phyloP scores from a whole-genome alignment of 78 protist genomes.

The Pigoraptor vietnamica region DNA sequence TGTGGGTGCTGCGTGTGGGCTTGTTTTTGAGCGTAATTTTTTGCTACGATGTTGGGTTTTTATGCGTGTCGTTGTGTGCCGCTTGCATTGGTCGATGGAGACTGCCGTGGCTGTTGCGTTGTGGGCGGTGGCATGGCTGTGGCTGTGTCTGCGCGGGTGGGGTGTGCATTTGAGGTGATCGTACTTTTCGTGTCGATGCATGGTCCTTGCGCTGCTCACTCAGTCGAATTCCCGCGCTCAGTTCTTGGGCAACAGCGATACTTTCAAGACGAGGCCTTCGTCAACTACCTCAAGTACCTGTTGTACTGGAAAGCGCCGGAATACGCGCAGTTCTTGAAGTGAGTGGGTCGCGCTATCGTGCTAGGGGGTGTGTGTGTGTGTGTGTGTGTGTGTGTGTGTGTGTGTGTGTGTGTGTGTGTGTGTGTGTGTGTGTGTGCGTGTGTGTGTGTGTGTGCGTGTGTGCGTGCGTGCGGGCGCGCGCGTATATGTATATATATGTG shows the following conservation, averaged over 20 bases:
- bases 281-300: constrained; percentile 25
- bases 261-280: not conserved
- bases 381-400: not conserved
- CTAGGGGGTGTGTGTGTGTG: not conserved
- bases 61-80: too few relatives aligned
- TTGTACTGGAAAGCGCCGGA: constrained; percentile 18
- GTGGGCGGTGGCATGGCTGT: too few relatives aligned
- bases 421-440: not conserved
- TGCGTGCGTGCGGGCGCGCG: too few relatives aligned
- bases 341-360: not conserved
- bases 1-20: too few relatives aligned
- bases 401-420: not conserved
- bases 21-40: too few relatives aligned
- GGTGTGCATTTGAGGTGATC: too few relatives aligned
- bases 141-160: too few relatives aligned
- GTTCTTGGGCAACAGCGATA: not conserved
- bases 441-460: not conserved
- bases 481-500: too few relatives aligned
- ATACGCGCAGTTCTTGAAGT: constrained; percentile 2
- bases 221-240: not conserved
- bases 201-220: not conserved
- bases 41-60: too few relatives aligned
- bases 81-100: too few relatives aligned
- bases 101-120: too few relatives aligned
- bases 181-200: too few relatives aligned